Conservation (phyloP, 108 stramenopile genomes). For the Epithemia pelagica region DNA sequence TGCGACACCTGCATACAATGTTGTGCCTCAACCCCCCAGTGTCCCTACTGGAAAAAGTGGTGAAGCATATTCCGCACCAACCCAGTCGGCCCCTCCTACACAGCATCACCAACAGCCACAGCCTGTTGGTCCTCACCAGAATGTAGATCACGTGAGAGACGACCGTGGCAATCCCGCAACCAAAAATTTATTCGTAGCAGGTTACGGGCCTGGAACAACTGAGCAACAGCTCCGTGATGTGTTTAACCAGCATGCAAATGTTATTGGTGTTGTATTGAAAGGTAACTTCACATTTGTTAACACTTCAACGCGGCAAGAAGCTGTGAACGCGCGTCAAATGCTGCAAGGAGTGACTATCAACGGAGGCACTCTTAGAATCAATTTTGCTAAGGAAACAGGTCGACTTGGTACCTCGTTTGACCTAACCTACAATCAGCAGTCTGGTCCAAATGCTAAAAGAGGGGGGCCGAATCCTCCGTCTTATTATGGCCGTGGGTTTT, state of each 20-base stretch:
- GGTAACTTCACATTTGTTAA: slow-evolving; percentile 79
- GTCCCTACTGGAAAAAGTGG: neutral
- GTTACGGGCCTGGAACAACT: slow-evolving; percentile 76
- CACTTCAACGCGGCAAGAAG: slow-evolving; percentile 48
- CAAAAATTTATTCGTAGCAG: slow-evolving; percentile 82
- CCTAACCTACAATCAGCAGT: slow-evolving; percentile 36
- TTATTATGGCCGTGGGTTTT: slow-evolving; percentile 11
- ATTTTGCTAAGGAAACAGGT: slow-evolving; percentile 86
- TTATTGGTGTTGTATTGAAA: slow-evolving; percentile 67
- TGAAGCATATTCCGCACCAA: neutral
- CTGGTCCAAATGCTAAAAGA: slow-evolving; percentile 8
- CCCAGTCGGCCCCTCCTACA: neutral
- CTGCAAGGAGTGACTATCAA: slow-evolving; percentile 59
- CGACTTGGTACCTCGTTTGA: slow-evolving; percentile 82
- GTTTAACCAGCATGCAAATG: slow-evolving; percentile 51
- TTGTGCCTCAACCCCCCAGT: neutral
- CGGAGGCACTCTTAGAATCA: slow-evolving; percentile 73
- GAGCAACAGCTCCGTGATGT: slow-evolving; percentile 62
- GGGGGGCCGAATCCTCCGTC: neutral
- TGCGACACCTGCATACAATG: neutral
- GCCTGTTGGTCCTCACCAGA: neutral
- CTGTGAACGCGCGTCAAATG: slow-evolving; percentile 54
- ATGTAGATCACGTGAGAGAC: slow-evolving; percentile 43
- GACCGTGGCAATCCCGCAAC: slow-evolving; percentile 86
- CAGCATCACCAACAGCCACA: neutral